Percentiles rank a stretch among this genome's conserved stretches.
phyloP scores from a whole-genome alignment of 1,284 basidiomycete genomes.

The Cryptococcus deneoformans region DNA sequence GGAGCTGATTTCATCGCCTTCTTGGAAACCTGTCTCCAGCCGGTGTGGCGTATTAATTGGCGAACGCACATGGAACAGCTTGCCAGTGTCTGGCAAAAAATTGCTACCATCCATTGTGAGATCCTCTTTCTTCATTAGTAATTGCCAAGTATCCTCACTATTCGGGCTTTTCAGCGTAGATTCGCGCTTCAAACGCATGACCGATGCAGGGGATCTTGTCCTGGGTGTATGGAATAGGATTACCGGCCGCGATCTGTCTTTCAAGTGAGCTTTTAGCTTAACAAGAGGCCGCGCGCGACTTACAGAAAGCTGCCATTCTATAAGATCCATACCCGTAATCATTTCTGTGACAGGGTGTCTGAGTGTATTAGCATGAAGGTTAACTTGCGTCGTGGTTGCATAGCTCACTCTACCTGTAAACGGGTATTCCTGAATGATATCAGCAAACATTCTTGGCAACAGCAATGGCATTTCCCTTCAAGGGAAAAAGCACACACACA shows the following conservation, averaged over 20 bases:
- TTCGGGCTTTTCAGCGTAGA: slow-evolving; percentile 94
- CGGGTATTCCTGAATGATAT: slow-evolving; percentile 72
- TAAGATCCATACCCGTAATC: slow-evolving; percentile 88
- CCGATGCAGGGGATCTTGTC: slow-evolving; percentile 76
- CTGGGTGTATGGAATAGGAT: slow-evolving; percentile 74
- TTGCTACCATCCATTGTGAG: slow-evolving; percentile 44
- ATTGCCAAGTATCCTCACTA: slow-evolving; percentile 36
- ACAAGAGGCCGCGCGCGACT: too few species aligned
- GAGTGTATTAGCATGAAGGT: background rate
- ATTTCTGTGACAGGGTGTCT: slow-evolving; percentile 91
- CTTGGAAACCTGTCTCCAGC: slow-evolving; percentile 85
- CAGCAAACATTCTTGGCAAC: background rate
- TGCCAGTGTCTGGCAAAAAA: slow-evolving; percentile 89
- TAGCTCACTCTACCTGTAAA: slow-evolving; percentile 71
- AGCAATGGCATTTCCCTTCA: background rate
- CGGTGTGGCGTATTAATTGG: slow-evolving; percentile 62
- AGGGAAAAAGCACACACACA: slow-evolving; percentile 58
- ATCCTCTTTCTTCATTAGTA: too few species aligned
- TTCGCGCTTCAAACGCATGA: slow-evolving; percentile 93
- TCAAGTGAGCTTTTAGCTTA: too few species aligned
- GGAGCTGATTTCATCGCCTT: slow-evolving; percentile 83
- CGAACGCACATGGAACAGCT: slow-evolving; percentile 65
- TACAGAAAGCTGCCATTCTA: slow-evolving; percentile 83
- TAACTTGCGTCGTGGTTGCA: background rate
- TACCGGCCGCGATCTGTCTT: slow-evolving; percentile 70